phyloP scores from a whole-genome alignment of 257 asterid species.

The Eustoma russellianum region DNA sequence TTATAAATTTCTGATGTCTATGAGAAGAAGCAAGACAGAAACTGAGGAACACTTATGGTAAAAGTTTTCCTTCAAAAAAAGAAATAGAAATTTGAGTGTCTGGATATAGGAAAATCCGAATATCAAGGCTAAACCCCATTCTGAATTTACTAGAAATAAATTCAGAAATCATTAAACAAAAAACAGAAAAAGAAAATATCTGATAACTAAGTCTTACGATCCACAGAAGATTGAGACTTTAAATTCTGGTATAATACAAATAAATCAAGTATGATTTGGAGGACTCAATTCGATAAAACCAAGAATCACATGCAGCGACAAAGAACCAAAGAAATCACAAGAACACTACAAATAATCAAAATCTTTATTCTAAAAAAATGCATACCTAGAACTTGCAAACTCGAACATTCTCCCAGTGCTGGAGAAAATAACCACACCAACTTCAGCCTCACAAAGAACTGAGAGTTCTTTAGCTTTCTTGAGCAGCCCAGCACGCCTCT shows the following conservation, averaged over 20 bases:
- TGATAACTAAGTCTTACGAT: too few relatives aligned
- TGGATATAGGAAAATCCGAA: too few relatives aligned
- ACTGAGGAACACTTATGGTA: too few relatives aligned
- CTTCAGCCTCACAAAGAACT: slow-evolving; percentile 69
- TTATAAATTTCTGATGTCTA: too few relatives aligned
- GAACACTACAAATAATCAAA: not conserved
- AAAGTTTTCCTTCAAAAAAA: too few relatives aligned
- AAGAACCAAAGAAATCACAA: not conserved
- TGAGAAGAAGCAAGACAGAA: too few relatives aligned
- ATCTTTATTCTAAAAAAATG: not conserved
- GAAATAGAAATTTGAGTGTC: too few relatives aligned
- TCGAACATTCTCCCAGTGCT: slow-evolving; percentile 67
- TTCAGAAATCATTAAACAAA: not conserved
- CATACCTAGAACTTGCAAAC: slow-evolving; percentile 47
- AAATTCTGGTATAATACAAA: too few relatives aligned
- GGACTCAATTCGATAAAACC: not conserved
- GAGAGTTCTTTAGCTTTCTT: slow-evolving; percentile 78
- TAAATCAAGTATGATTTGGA: too few relatives aligned
- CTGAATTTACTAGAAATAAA: too few relatives aligned
- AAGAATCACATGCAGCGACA: slow-evolving; percentile 22
- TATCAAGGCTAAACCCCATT: too few relatives aligned
- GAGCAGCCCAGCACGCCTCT: slow-evolving; percentile 56
- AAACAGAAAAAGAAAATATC: not conserved
- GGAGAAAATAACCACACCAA: slow-evolving; percentile 66
- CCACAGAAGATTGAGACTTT: too few relatives aligned